Base-by-base conservation (phyloP, 2,329 filamentous ascomycete species). In the Raffaelea arxii region DNA sequence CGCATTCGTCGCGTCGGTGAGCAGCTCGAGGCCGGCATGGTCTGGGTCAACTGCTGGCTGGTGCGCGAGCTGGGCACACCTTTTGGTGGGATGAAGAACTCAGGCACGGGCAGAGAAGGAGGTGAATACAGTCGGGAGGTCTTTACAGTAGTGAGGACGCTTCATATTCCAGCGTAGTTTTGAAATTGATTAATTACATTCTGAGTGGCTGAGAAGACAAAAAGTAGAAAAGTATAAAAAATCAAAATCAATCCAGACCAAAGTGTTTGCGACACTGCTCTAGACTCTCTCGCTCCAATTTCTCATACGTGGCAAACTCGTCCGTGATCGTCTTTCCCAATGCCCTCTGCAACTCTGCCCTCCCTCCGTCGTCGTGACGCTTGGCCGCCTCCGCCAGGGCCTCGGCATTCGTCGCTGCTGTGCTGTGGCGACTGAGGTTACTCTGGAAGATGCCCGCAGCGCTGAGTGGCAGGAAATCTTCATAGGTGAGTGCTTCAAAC, bases 11-110 rank as follows among this genome's bases (percentile, higher is more conserved):
- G 62, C 25, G 63, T 68, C 11, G 65, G 71, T 25, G 70, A 71
- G 48, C 76, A 74, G 43, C 72, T 80, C 40, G 74, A 79, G 58
- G 71, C 74, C 6, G 77, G 77, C 37, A 67, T 67, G 65, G 66
- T 69, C 39, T 69, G 66, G 66, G 63, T 70, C 54, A 70, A 70
- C 54, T 65, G 62, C 58, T 64, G 62, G 55, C 60, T 64, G 43
- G 61, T 62, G 40, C 60, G 57, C 1, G 59, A 63, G 61, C 74
- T 76, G 63, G 71, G 80, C 56, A 59, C 82, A 30, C 61, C 61
- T 6, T 84, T 64, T 47, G 61, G 61, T n/a, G 61, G 61, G 14
- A 58, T 63, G 36, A 64, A 64, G 58, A 59, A 62, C 51, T 61
- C 58, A 24, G 61, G 61, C 6, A 62, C 62, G 25, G 61, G 61